Evolutionary conservation across 148 eudicot species (phyloP).

Genomic region (Vaccinium myrtillus): DNA sequence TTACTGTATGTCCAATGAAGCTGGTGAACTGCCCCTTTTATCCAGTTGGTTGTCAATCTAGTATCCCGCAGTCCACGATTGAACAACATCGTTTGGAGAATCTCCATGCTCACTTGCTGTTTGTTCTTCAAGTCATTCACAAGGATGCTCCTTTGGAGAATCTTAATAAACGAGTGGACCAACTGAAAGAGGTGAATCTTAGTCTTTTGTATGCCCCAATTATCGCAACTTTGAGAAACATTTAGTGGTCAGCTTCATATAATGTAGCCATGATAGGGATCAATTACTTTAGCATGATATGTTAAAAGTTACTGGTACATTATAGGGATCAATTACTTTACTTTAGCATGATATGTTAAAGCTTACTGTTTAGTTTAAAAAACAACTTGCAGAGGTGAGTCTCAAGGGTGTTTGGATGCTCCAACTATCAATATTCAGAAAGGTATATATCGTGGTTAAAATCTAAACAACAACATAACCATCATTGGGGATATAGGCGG

Average conservation of each 20-base stretch:
- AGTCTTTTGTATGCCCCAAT: neutral
- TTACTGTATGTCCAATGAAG: constrained; percentile 90
- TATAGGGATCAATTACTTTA: no score
- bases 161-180: constrained; percentile 49
- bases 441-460: neutral
- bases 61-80: constrained; percentile 52
- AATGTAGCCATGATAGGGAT: neutral
- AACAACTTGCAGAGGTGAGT: constrained; percentile 57
- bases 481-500: no score
- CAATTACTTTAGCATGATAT: no score
- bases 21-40: constrained; percentile 82
- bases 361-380: neutral
- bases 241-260: neutral
- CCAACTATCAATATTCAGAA: neutral
- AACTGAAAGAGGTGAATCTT: constrained; percentile 56
- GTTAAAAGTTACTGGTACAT: no score
- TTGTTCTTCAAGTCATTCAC: constrained; percentile 54
- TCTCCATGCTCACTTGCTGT: constrained; percentile 57
- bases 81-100: constrained; percentile 61
- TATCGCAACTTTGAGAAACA: neutral
- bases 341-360: no score
- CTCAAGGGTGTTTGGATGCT: neutral
- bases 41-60: constrained; percentile 71
- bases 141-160: constrained; percentile 56
- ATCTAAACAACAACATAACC: neutral